Base-by-base conservation (phyloP, 2,329 filamentous ascomycete genomes). In the Geosmithia morbida region DNA sequence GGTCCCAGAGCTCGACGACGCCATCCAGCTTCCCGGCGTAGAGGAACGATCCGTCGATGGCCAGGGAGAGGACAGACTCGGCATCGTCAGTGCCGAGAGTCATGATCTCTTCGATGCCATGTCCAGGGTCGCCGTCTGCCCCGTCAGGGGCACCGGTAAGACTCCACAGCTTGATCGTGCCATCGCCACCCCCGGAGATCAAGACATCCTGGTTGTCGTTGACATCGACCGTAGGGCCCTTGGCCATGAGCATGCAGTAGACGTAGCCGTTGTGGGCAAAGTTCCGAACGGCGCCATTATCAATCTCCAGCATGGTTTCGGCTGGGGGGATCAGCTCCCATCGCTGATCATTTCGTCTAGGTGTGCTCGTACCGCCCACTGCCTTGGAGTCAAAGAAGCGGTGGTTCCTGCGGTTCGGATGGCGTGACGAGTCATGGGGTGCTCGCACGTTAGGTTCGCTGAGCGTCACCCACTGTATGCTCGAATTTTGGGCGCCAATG, bases 191-290 rank as follows among this genome's bases (percentile, higher is more conserved):
- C 8, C 89, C 92, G 0, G 90, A 94, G 30, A 98, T 79, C 39
- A 98, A 63, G 1, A 94, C 80, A 55, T 97, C 89, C 22, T 84
- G 79, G 1, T 86, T 80, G 0, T 77, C 71, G 7, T 83, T 83
- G 3, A 87, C 74, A 7, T 87, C 72, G 2, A 79, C 70, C 0
- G 75, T 79, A 0, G 75, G 72, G 0, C 85, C 86, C 51, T 77
- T 80, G 1, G 87, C 81, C 50, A 98, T 72, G 5, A 94, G 72
- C 90, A 97, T 97, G 62, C 88, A 94, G 62, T 96, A 96, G 0
- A 98, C 81, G 60, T 96, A 97, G 43, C 94, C 92, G 62, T 83
- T 90, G 62, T 98, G 92, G 1, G 92, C 88, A 65, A 94, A 98
- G 56, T 92, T 85, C 49, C 75, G 77, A 49, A 94, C 85, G 48